Evolutionary conservation across 2,329 filamentous ascomycete species (phyloP).

Genomic region (Fusarium humuli): DNA sequence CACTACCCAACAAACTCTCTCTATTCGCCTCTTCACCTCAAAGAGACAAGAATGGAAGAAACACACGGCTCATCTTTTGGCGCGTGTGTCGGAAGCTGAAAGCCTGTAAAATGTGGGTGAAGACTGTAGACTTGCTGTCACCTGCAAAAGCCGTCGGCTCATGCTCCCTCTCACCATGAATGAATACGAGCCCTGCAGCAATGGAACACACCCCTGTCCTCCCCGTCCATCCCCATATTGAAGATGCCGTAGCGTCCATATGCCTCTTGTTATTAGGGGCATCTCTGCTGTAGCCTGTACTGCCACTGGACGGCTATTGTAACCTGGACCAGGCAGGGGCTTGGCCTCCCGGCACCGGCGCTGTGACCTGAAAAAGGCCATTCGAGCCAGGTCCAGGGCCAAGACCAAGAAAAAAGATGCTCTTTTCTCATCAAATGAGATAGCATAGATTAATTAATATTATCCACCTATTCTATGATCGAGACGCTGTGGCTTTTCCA

Average conservation of each 20-base stretch:
- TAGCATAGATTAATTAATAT: constrained; percentile 24
- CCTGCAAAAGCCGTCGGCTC: constrained; percentile 40
- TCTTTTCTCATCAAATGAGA: constrained; percentile 30
- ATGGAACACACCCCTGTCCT: background rate
- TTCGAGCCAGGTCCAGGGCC: constrained; percentile 23
- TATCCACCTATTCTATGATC: constrained; percentile 2
- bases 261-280: constrained; percentile 25
- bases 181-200: constrained; percentile 44
- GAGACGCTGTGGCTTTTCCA: constrained; percentile 22
- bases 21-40: constrained; percentile 8
- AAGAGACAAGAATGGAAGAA: constrained; percentile 11
- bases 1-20: constrained; percentile 33
- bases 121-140: constrained; percentile 24
- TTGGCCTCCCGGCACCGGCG: constrained; percentile 24
- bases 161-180: constrained; percentile 18
- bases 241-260: background rate
- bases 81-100: constrained; percentile 38
- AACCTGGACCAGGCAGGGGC: constrained; percentile 9
- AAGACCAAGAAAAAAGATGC: constrained; percentile 11
- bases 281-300: background rate
- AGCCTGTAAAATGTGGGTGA: constrained; percentile 9
- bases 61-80: constrained; percentile 33
- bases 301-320: constrained; percentile 1
- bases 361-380: constrained; percentile 41
- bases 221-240: constrained; percentile 11